phyloP scores from a whole-genome alignment of 768 basidiomycete genomes.

The Arthromyces matolae region DNA sequence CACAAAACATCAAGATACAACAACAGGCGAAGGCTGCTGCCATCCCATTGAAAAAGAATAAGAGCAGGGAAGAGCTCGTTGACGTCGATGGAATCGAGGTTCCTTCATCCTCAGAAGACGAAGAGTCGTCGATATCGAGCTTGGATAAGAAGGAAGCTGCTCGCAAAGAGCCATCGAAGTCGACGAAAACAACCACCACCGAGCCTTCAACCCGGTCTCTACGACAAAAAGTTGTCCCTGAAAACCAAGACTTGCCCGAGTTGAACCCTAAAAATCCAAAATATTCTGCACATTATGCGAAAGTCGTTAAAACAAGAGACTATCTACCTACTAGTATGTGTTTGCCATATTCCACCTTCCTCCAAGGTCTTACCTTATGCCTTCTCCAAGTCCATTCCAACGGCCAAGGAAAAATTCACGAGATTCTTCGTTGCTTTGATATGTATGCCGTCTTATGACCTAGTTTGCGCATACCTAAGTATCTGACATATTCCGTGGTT shows the following conservation, averaged over 20 bases:
- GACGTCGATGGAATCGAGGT: constrained; percentile 25
- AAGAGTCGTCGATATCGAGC: constrained; percentile 14
- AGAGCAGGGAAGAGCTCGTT: constrained; percentile 18
- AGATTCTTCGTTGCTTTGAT: constrained; percentile 79
- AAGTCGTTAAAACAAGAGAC: constrained; percentile 52
- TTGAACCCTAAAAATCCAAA: constrained; percentile 45
- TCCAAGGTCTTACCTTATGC: constrained; percentile 4
- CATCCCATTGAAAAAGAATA: constrained; percentile 6
- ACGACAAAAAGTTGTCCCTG: constrained; percentile 7
- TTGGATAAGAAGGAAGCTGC: not conserved
- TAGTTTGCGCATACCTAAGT: not conserved
- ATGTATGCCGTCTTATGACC: constrained; percentile 38
- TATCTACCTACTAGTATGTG: constrained; percentile 56
- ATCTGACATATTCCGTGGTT: constrained; percentile 6
- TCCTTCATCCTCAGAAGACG: constrained; percentile 18
- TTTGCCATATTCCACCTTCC: not conserved
- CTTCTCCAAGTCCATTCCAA: constrained; percentile 58
- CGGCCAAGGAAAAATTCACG: constrained; percentile 57
- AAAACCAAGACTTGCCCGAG: constrained; percentile 25
- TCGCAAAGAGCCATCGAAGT: not conserved
- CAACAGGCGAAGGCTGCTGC: constrained; percentile 14
- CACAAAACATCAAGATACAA: constrained; percentile 20
- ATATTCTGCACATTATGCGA: constrained; percentile 49
- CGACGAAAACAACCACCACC: not conserved
- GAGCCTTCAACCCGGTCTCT: not conserved